Conservation (phyloP, 2,329 filamentous ascomycete species). For the Claviceps arundinis region DNA sequence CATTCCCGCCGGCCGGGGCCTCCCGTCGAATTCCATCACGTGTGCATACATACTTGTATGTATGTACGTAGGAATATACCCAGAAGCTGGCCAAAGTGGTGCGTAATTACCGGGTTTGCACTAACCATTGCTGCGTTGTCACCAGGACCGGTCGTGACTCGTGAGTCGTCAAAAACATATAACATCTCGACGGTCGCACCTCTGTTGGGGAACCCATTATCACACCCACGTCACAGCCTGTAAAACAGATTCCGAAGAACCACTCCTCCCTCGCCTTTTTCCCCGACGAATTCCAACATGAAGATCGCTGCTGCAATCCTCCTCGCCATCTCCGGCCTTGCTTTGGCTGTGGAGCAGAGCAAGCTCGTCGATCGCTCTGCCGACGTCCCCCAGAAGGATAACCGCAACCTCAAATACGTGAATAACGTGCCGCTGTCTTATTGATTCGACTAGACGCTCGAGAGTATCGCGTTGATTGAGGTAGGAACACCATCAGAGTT, state of each 20-base stretch:
- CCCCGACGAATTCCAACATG: not conserved
- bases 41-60: too few relatives aligned
- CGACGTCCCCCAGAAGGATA: not conserved
- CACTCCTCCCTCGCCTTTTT: not conserved
- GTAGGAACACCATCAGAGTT: too few relatives aligned
- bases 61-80: too few relatives aligned
- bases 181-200: too few relatives aligned
- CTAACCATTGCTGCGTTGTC: too few relatives aligned
- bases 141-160: too few relatives aligned
- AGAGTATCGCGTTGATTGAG: not conserved
- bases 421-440: not conserved
- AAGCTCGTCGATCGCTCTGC: not conserved
- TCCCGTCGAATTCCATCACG: too few relatives aligned
- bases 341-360: not conserved
- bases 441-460: not conserved
- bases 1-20: too few relatives aligned
- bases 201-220: too few relatives aligned
- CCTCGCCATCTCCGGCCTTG: slow-evolving; percentile 1
- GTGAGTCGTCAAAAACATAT: too few relatives aligned
- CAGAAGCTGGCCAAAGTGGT: too few relatives aligned
- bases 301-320: not conserved
- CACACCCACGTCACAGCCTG: too few relatives aligned
- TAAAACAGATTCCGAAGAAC: not conserved
- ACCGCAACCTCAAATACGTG: slow-evolving; percentile 6
- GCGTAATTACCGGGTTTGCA: not conserved